Base-by-base conservation (phyloP, 352 stramenopile species). In the Phytophthora megakarya region DNA sequence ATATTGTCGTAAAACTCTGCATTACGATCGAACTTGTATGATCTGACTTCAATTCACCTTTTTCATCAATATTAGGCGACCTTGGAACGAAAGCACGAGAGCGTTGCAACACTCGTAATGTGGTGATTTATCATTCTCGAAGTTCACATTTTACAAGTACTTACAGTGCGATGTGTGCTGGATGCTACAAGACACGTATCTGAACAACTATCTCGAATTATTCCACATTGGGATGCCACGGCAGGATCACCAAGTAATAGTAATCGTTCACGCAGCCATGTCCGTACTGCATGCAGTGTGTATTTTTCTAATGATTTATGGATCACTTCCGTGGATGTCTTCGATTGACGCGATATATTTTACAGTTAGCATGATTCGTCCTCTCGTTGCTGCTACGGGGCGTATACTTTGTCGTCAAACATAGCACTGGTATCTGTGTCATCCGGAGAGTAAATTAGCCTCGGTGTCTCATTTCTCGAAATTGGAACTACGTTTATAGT, bases 51-150 rank as follows among this genome's bases (percentile, higher is more conserved):
- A n/a, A 11, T 11, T 48, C 42, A n/a, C 10, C 28, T 19, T 30
- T 46, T 6, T 22, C 21, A 15, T 19, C 11, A 3, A 15, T 5
- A 33, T 0, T n/a, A 33, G 19, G 19, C 11, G 42, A 9, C 42
- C 42, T 32, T 16, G 42, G 42, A 18, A 23, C 32, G 13, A 32
- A 48, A 8, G 5, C 9, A 8, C 1, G 59, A 45, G 33, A 76
- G 47, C 8, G 12, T 39, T 13, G 22, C 65, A 56, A 50, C 60
- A 66, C 15, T 62, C 37, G 23, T 43, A 6, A 2, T 73, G 10
- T 73, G 60, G 52, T 70, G 65, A 52, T 3, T 46, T 1, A 4
- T 56, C n/a, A 28, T 73, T 13, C 35, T 73, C 12, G n/a, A 1
- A 4, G 42, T 73, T 37, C 16, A 11, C 21, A 56, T 42, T 43